These are phyloP conservation scores for Lactarius psammicola DNA, from an alignment of 768 basidiomycete species.

Conservation along the genomic window DNA sequence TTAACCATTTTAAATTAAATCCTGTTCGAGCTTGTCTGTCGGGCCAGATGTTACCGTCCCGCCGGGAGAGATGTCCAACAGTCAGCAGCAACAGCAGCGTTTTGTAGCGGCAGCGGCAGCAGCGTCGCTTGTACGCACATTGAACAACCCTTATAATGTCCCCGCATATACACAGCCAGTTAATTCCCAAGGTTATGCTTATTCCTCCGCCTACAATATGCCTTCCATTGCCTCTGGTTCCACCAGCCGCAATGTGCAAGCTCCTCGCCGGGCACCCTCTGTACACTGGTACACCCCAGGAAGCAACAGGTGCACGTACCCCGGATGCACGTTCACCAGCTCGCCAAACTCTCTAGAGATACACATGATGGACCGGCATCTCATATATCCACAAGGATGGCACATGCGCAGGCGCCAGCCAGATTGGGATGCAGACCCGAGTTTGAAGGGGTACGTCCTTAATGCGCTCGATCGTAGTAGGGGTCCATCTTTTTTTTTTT, in stretches of 20 bases:
- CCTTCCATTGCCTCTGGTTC: constrained; percentile 4
- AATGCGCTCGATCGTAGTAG: neutral
- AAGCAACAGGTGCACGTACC: constrained; percentile 55
- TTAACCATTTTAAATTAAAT: constrained; percentile 24
- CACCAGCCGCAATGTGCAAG: neutral
- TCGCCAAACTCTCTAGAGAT: constrained; percentile 68
- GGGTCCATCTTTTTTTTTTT: neutral
- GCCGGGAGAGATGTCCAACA: neutral
- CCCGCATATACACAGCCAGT: constrained; percentile 31
- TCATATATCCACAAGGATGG: constrained; percentile 78
- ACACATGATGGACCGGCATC: constrained; percentile 90
- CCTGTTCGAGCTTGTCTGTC: neutral
- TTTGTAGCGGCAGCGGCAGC: neutral
- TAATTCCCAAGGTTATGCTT: constrained; percentile 37
- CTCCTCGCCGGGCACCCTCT: constrained; percentile 7
- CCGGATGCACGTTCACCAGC: constrained; percentile 65
- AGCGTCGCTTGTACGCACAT: constrained; percentile 29
- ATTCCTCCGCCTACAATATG: constrained; percentile 36
- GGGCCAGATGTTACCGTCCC: neutral
- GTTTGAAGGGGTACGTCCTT: constrained; percentile 63
- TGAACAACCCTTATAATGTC: constrained; percentile 34
- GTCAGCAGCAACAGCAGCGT: neutral
- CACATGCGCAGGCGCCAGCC: constrained; percentile 49
- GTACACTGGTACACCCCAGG: constrained; percentile 63
- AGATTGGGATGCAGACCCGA: constrained; percentile 83